Evolutionary conservation across 2,329 filamentous ascomycete species (phyloP), one percentile per base, ranked within the genome.

Genomic region (Pseudocercospora eumusae): DNA sequence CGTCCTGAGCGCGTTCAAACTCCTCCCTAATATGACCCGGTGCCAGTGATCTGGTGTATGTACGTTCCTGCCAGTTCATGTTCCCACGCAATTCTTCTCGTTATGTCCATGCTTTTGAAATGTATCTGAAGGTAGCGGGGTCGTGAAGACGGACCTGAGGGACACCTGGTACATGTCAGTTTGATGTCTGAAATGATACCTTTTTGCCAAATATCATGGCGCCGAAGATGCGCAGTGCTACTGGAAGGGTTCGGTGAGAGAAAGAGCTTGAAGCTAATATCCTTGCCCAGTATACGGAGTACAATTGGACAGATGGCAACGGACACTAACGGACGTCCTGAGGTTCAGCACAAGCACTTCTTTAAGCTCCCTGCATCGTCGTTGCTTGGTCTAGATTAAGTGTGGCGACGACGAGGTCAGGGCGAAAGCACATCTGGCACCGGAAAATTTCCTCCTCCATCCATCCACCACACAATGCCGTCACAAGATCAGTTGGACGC

Each of bases 151-250:
- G 42, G 8, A 45, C 42, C 10, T 45, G 42, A 7, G n/a, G n/a
- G 7, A n/a, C 42, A 21, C 42, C 42, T 45, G 1, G 5, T 15
- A 53, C 28, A 31, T 31, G 11, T 53, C 49, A 31, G 49, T 53
- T 10, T 31, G n/a, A n/a, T 27, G 21, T 18, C 28, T 10, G n/a
- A 15, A 10, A 31, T 18, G 9, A 10, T 33, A 49, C 45, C 44
- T 56, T 54, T 23, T 44, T 57, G 36, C 65, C 65, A 57, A 68
- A 63, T 10, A 66, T 69, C 67, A 69, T 70, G 54, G 68, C 68
- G 15, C 68, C 68, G 55, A 70, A 69, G n/a, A n/a, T n/a, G n/a
- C n/a, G n/a, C n/a, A n/a, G n/a, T n/a, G 9, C 2, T 1, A 9
- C 27, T 28, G 27, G 27, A 8, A 28, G 27, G 9, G 2, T 28